Evolutionary conservation across 2,329 filamentous ascomycete species (phyloP).

Genomic region (Hirsutella thompsonii): DNA sequence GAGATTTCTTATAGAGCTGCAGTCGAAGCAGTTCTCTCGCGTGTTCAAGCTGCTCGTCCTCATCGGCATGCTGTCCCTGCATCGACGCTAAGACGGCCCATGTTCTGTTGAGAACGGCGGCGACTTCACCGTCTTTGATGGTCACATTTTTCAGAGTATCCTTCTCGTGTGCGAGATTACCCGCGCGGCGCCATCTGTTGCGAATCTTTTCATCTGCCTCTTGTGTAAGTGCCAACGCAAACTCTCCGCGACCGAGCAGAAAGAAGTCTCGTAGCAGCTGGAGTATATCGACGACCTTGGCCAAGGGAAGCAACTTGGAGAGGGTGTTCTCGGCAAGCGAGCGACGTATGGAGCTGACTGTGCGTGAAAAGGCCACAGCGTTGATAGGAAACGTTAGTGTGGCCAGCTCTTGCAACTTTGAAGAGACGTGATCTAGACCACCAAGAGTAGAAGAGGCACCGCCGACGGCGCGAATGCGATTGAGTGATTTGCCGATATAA

Average conservation of each 20-base stretch:
- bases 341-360: conserved; percentile 63
- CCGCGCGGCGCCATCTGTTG: conserved; percentile 56
- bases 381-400: conserved; percentile 62
- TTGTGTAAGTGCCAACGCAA: conserved; percentile 72
- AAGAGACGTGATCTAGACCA: conserved; percentile 48
- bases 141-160: conserved; percentile 29
- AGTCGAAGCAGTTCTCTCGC: conserved; percentile 68
- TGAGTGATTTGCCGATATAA: conserved; percentile 81
- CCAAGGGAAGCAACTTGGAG: conserved; percentile 67
- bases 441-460: conserved; percentile 28
- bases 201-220: conserved; percentile 72
- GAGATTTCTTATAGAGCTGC: conserved; percentile 39
- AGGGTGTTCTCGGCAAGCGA: conserved; percentile 76
- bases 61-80: conserved; percentile 55
- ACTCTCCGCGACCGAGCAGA: conserved; percentile 77
- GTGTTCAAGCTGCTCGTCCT: conserved; percentile 73
- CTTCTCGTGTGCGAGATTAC: conserved; percentile 44
- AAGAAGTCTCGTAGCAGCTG: conserved; percentile 76
- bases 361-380: conserved; percentile 53
- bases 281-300: conserved; percentile 64
- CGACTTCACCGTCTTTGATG: conserved; percentile 79
- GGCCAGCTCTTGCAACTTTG: conserved; percentile 58
- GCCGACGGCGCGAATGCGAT: conserved; percentile 57
- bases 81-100: conserved; percentile 72
- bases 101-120: conserved; percentile 60